Percentiles rank a stretch among this genome's conserved stretches.
These are phyloP conservation scores for Cinnamomum chago DNA, from an alignment of 164 flowering plant species.

Conservation along the genomic window DNA sequence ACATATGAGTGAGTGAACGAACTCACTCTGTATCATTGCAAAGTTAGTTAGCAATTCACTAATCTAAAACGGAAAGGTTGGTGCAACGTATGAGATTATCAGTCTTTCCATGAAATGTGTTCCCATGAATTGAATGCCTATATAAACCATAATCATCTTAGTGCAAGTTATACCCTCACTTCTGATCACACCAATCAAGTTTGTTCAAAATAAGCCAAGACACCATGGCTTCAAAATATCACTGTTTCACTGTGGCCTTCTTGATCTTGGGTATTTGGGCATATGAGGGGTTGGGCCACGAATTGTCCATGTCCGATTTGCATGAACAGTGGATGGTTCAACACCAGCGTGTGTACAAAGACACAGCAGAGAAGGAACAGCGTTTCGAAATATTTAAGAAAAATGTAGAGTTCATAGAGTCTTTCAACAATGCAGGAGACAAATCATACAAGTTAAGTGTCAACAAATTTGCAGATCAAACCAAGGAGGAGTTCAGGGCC, in stretches of 20 bases:
- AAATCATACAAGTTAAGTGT: constrained; percentile 20
- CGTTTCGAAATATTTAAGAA: neutral
- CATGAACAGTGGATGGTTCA: neutral
- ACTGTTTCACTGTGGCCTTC: neutral
- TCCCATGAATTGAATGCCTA: no score
- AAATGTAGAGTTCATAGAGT: neutral
- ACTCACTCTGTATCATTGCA: no score
- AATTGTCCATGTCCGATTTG: neutral
- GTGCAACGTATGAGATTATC: no score
- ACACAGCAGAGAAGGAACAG: neutral
- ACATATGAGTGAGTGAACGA: no score
- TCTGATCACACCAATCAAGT: no score
- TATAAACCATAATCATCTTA: no score
- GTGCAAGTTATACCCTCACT: no score
- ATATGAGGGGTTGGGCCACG: neutral
- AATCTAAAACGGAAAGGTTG: no score
- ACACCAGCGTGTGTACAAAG: neutral
- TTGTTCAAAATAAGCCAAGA: no score
- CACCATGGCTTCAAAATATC: neutral
- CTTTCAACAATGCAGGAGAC: neutral
- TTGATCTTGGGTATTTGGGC: neutral
- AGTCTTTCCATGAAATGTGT: no score
- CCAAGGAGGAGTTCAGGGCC: constrained; percentile 28
- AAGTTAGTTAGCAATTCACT: no score
- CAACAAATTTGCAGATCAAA: constrained; percentile 27